phyloP scores from a whole-genome alignment of 148 eudicot genomes.

The Rheum nobile region DNA sequence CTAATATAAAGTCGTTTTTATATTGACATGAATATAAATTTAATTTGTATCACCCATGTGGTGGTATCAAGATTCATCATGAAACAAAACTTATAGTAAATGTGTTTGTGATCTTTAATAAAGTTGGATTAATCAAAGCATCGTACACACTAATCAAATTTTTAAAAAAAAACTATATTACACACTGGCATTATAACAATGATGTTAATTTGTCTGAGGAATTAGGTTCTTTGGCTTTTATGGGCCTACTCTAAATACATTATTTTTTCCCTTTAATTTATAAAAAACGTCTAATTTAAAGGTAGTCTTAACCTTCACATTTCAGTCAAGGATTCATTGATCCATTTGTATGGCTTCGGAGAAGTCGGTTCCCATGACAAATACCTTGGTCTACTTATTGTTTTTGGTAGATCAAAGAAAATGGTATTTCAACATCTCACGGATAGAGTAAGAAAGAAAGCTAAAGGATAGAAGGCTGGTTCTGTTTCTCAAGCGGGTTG shows the following conservation, averaged over 20 bases:
- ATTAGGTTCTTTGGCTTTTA: conserved; percentile 2
- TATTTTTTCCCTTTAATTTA: background rate
- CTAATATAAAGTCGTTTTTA: background rate
- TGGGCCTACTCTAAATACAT: background rate
- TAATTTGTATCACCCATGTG: background rate
- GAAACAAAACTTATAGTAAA: background rate
- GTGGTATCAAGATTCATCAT: background rate
- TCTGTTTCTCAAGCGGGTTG: too few relatives aligned
- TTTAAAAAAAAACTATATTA: too few relatives aligned
- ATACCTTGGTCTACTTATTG: too few relatives aligned
- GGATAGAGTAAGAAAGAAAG: too few relatives aligned
- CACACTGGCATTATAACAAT: background rate
- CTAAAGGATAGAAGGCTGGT: too few relatives aligned
- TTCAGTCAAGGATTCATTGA: too few relatives aligned
- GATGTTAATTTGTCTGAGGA: background rate
- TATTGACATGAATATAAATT: background rate
- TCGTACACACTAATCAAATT: too few relatives aligned
- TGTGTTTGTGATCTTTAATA: background rate
- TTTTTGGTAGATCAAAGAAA: too few relatives aligned
- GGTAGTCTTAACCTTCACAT: too few relatives aligned
- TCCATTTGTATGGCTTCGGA: too few relatives aligned
- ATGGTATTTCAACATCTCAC: too few relatives aligned
- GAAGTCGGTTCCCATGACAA: too few relatives aligned
- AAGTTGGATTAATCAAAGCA: background rate
- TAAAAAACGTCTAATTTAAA: background rate